Base-by-base conservation (phyloP, 768 basidiomycete species). In the Boletus vermiculosoides region DNA sequence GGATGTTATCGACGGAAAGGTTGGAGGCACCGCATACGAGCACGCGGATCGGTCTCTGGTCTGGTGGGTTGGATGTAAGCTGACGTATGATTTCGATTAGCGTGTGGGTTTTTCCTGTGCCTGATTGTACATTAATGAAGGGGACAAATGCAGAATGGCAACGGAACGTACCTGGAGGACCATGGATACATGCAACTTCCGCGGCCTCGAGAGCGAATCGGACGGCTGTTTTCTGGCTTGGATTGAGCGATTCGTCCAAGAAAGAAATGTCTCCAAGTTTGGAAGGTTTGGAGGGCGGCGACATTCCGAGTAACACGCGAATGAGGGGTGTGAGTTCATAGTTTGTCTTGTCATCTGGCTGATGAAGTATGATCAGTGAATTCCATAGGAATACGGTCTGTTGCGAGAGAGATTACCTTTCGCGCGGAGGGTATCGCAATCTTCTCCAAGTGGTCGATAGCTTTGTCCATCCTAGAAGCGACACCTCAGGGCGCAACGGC, bases 41-140 rank as follows among this genome's bases (percentile, higher is more conserved):
- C 4, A 97, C 74, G 33, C 87, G 82, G 37, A 77, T 73, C 3
- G 83, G 77, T 58, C 79, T 82, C 15, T 80, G 77, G 28, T 54
- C 52, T 15, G 70, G 60, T 2, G 78, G 60, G 0, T 80, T 76
- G 5, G 79, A 74, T 2, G 85, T 84, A 23, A 94, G 73, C 65
- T 98, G 95, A 30, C 91, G 85, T 56, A 98, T 91, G 50, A 97
- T 82, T 71, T 99, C 96, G 34, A 98, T 88, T 18, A 99, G 79
- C 0, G 96, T 97, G 62, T 94, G 91, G 0, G 96, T 99, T 77
- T 98, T 98, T 8, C 96, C 96, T 3, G 94, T 96, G 56, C 91
- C 87, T 86, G 51, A 41, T 50, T 11, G 47, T 12, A 22, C 10
- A 25, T 60, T 37, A 8, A 36, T 34, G 12, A 44, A 40, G 30